Evolutionary conservation across 768 basidiomycete genomes (phyloP), one percentile per base, ranked within the genome.

Genomic region (Lyophyllum semitale): DNA sequence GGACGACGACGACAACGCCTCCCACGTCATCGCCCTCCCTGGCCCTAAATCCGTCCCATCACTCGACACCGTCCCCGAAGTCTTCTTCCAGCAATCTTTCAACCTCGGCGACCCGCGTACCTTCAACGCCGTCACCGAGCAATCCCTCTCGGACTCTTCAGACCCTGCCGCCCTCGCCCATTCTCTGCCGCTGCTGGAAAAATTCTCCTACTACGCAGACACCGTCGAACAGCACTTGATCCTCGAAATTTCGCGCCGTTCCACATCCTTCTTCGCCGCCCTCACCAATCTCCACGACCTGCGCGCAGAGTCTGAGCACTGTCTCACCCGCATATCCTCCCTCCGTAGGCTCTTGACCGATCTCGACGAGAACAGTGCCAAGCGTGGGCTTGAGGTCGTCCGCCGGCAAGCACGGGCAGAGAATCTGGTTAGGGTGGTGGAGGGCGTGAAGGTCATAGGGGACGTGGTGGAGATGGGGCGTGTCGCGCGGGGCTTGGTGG

Each of bases 231-330:
- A 93, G 56, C 96, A 99, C 70, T 89, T 99, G 53, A 84, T 95
- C 4, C 86, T 86, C 57, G 97, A 98, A 71, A 95, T 99, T 42
- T 89, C 90, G 8, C 76, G 89, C 9, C 89, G 96, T 13, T 93
- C 95, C 0, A 83, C 91, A 0, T 93, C 94, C 1, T 99, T 99
- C 81, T 99, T 98, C 64, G 89, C 95, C 4, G 97, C 97, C 7
- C 83, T 99, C 33, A 84, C 93, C 7, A 99, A 99, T 69, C 78
- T 99, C 8, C 91, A 97, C 64, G 89, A 93, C 59, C 82, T 99
- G 11, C 93, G 95, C 65, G 83, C 89, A 5, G 93, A 97, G 67
- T 95, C 94, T 0, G 83, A 88, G 45, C 81, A 85, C 45, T 95
- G 95, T 64, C 78, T 98, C 6, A 73, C 78, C 41, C 85, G 90